Base-by-base conservation (phyloP, 2,329 filamentous ascomycete genomes). In the Myriangium duriaei region DNA sequence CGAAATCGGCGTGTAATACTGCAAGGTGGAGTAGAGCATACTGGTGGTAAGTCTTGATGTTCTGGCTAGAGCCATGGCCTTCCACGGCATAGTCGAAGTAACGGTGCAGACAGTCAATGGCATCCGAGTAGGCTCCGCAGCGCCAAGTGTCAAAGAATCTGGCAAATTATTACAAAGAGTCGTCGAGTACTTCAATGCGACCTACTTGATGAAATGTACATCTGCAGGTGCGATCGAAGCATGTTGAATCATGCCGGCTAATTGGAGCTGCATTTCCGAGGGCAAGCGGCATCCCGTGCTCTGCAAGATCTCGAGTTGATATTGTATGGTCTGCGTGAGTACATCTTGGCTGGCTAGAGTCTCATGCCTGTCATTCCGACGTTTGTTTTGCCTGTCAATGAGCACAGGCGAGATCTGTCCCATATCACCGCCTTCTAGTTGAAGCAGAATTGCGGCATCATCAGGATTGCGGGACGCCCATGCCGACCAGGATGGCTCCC, bases 21-120 rank as follows among this genome's bases (percentile, higher is more conserved):
- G 87, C 88, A 42, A 95, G 72, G 53, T 95, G 95, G 53, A 98
- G 77, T 11, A 96, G 64, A 1, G 91, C 91, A 54, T 95, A 94
- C 54, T 96, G 91, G 52, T 98, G 96, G 50, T 87, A 87, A 4
- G 81, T 73, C 15, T 82, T 78, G 50, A 93, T 82, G 43, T 77
- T 68, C 47, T 77, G 81, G 51, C 91, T 81, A 75, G 92, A 86
- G 13, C 37, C 34, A 26, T 45, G 40, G 11, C 44, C 42, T 11
- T 52, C 50, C 17, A 59, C 50, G 1, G 87, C 91, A 58, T 94
- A 95, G 57, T 98, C 91, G 51, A 95, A 98, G 58, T 95, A 98
- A 36, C 85, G 79, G 57, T 96, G 87, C 13, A 98, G 68, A 47
- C 79, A 79, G 51, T 98, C 88, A 54, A 95, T 91, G 0, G 91